Evolutionary conservation across 2,329 filamentous ascomycete genomes (phyloP), one percentile per base, ranked within the genome.

Genomic region (Ascocoryne sarcoides): DNA sequence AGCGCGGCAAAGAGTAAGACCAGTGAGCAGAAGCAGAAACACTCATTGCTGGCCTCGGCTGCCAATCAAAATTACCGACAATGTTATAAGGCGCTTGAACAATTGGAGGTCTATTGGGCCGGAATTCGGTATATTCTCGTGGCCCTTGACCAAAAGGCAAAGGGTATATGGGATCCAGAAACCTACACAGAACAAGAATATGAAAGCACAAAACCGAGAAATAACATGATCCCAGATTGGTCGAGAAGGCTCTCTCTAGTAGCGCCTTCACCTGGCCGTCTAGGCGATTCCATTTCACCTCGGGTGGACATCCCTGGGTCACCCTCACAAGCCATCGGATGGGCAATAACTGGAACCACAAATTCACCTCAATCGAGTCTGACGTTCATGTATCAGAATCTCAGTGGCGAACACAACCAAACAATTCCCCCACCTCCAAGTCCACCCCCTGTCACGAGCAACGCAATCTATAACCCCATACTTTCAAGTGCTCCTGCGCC

Each of bases 111-210:
- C 1, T 92, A 92, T 56, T 94, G 87, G 87, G 83, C 83, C 26
- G 87, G 87, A 5, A 82, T 86, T 18, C 82, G 84, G 42, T 94
- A 94, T 57, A 93, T 94, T 29, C 65, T 94, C 28, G 90, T 84
- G 0, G 85, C 87, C 0, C 66, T 94, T 9, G 85, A 93, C 52
- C 87, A 93, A 52, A 92, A 92, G 59, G 79, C 85, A 10, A 87
- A 90, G 58, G 87, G 87, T 1, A 85, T 90, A 28, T 84, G 82
- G 62, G 86, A 94, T 54, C 87, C 73, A 44, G 76, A 79, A 55
- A 78, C 75, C 0, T 79, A 71, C 47, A 79, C 75, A 0, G 65
- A 63, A 1, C 86, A 93, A 57, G 87, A 94, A 37, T 59, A 85
- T 84, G 61, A 84, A 87, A 57, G 81, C 76, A 55, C 77, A 76